Percentiles rank a stretch among this genome's conserved stretches.
phyloP scores from a whole-genome alignment of 2,329 filamentous ascomycete genomes.

The Xylaria multiplex region DNA sequence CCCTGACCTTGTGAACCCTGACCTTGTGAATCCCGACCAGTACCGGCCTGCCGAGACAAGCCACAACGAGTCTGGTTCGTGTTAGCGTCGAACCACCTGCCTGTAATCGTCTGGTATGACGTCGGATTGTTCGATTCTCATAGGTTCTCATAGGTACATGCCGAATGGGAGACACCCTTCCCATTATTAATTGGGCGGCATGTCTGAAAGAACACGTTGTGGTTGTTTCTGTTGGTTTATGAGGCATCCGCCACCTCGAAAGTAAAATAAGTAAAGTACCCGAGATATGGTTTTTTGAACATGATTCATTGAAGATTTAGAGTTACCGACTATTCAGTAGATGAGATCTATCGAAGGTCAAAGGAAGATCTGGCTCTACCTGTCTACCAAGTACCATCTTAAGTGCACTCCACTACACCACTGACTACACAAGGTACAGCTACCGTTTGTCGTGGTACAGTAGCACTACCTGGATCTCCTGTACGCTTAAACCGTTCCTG shows the following conservation, averaged over 20 bases:
- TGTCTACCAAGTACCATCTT: too few species aligned
- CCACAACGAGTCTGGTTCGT: slow-evolving; percentile 16
- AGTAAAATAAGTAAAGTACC: too few species aligned
- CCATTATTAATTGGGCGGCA: slow-evolving; percentile 30
- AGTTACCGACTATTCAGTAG: too few species aligned
- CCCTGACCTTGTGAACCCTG: neutral
- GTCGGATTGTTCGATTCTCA: slow-evolving; percentile 35
- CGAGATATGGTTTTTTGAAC: neutral
- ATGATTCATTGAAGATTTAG: neutral
- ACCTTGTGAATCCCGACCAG: neutral
- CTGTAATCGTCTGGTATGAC: slow-evolving; percentile 46
- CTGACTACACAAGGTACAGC: too few species aligned
- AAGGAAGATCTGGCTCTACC: too few species aligned
- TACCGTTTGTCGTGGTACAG: too few species aligned
- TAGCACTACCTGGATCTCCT: too few species aligned
- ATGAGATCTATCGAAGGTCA: too few species aligned
- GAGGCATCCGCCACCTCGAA: neutral
- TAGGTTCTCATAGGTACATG: slow-evolving; percentile 6
- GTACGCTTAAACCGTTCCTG: too few species aligned
- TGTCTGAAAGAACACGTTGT: slow-evolving; percentile 40
- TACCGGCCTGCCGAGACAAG: slow-evolving; percentile 15
- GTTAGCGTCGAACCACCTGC: slow-evolving; percentile 35
- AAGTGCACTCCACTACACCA: too few species aligned
- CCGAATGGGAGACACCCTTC: neutral
- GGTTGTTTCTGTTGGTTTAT: slow-evolving; percentile 3